These are phyloP conservation scores for Leishmania major DNA, from an alignment of 208 protist genomes.

Conservation along the genomic window DNA sequence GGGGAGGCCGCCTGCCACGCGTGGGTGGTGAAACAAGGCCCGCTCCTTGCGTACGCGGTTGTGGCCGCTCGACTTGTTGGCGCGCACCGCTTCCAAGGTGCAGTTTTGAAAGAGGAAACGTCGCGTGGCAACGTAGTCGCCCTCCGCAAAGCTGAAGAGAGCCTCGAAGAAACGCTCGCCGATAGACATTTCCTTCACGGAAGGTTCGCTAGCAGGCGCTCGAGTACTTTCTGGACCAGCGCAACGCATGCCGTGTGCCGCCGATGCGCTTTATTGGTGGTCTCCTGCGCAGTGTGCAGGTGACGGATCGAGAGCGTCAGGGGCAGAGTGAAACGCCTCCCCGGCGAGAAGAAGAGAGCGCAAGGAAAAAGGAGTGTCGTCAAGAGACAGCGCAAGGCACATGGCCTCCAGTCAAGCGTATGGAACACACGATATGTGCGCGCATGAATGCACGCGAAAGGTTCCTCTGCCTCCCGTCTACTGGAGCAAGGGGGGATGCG, in stretches of 20 bases:
- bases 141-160: conserved; percentile 40
- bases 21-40: conserved; percentile 23
- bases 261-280: not conserved
- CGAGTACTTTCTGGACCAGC: not conserved
- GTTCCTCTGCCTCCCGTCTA: not conserved
- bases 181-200: not conserved
- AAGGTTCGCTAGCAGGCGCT: not conserved
- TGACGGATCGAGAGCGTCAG: not conserved
- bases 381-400: not conserved
- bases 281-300: not conserved
- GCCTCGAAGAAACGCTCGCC: conserved; percentile 38
- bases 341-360: not conserved
- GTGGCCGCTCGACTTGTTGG: not conserved
- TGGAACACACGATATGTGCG: not conserved
- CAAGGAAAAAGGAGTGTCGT: not conserved
- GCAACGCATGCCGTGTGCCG: not conserved
- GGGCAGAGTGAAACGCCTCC: not conserved
- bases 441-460: not conserved
- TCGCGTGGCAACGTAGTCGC: conserved; percentile 24
- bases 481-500: not conserved
- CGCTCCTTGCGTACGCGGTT: conserved; percentile 21
- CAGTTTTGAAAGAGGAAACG: conserved; percentile 18
- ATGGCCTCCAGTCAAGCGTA: not conserved
- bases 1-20: conserved; percentile 1
- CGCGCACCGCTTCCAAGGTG: conserved; percentile 16